These are phyloP conservation scores for Penicillium crustosum DNA, from an alignment of 2,329 filamentous ascomycete genomes.

Conservation along the genomic window DNA sequence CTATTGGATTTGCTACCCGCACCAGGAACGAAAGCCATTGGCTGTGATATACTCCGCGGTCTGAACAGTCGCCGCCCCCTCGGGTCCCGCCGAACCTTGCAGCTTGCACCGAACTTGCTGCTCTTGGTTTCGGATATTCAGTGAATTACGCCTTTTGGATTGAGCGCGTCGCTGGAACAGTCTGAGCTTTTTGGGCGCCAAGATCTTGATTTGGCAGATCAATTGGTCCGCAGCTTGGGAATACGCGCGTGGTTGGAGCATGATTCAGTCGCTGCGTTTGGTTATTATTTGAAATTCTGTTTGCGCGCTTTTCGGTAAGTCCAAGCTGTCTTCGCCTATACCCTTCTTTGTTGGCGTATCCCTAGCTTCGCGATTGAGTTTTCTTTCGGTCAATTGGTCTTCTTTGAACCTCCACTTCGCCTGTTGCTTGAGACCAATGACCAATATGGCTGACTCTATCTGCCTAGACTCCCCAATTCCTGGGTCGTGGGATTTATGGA, in stretches of 20 bases:
- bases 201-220: neutral
- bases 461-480: slow-evolving; percentile 31
- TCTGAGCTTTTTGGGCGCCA: neutral
- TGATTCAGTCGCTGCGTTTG: slow-evolving; percentile 30
- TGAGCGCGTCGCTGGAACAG: neutral
- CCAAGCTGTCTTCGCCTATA: slow-evolving; percentile 14
- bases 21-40: neutral
- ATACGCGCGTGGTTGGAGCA: slow-evolving; percentile 31
- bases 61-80: neutral
- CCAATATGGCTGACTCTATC: slow-evolving; percentile 31
- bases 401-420: neutral
- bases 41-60: neutral
- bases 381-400: neutral
- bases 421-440: neutral
- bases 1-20: neutral
- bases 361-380: neutral
- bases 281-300: slow-evolving; percentile 23
- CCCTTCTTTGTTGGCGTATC: neutral
- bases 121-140: neutral
- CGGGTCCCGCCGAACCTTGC: neutral
- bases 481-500: slow-evolving; percentile 50
- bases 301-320: slow-evolving; percentile 36
- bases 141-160: neutral
- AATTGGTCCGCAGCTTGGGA: slow-evolving; percentile 5
- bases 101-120: neutral